A percentile compares a stretch with the other conserved stretches of the same genome.
Conservation (phyloP, 2,329 filamentous ascomycete species). For the Xylaria sp. region DNA sequence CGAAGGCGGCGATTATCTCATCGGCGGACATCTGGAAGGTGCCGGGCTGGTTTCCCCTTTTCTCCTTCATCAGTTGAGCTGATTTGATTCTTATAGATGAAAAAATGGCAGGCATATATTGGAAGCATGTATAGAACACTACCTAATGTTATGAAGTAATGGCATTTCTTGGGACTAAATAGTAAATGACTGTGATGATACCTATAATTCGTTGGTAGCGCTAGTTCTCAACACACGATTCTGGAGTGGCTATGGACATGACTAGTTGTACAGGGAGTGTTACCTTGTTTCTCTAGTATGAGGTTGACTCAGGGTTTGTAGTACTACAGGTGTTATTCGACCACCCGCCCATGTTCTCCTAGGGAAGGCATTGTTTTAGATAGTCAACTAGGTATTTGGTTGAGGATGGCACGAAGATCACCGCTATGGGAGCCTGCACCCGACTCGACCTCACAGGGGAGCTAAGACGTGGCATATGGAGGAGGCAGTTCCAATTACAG, state of each 20-base stretch:
- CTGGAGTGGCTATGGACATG: too few species aligned
- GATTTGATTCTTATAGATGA: conserved; percentile 1
- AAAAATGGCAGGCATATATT: not conserved
- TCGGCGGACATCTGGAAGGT: not conserved
- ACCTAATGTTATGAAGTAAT: not conserved
- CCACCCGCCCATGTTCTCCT: not conserved
- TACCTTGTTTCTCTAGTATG: not conserved
- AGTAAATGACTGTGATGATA: too few species aligned
- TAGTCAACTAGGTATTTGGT: too few species aligned
- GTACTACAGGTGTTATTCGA: not conserved
- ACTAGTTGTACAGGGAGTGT: not conserved
- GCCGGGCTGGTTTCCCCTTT: not conserved
- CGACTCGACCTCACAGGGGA: not conserved
- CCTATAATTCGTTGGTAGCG: too few species aligned
- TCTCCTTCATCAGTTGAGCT: not conserved
- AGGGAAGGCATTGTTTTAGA: not conserved
- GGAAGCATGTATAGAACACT: not conserved
- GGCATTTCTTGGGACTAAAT: not conserved
- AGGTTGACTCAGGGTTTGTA: not conserved
- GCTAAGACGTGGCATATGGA: not conserved
- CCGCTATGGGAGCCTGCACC: not conserved
- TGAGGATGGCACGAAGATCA: not conserved
- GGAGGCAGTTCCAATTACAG: conserved; percentile 6
- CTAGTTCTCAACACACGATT: too few species aligned
- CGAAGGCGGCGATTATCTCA: not conserved